Evolutionary conservation across 352 stramenopile species (phyloP).

Genomic region (Phytophthora cryptogea): DNA sequence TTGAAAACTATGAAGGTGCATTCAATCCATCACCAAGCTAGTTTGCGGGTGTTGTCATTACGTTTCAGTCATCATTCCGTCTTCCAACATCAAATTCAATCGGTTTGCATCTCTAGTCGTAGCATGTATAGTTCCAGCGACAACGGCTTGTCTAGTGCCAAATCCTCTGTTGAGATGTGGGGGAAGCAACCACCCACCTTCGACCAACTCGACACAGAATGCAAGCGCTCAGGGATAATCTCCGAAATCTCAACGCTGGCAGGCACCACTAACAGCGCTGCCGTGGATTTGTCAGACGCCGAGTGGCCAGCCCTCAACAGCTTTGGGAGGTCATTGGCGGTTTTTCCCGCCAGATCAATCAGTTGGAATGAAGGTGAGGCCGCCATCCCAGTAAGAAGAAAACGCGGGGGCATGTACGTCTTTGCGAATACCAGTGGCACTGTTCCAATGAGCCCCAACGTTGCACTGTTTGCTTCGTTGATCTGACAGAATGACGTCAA

Average conservation of each 20-base stretch:
- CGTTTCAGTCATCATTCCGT: background rate
- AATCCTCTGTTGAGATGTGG: slow-evolving; percentile 65
- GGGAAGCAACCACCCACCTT: slow-evolving; percentile 52
- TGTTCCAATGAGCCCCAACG: slow-evolving; percentile 7
- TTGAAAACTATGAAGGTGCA: background rate
- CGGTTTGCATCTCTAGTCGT: background rate
- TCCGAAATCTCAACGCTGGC: slow-evolving; percentile 42
- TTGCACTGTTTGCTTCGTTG: slow-evolving; percentile 14
- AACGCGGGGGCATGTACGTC: slow-evolving; percentile 85
- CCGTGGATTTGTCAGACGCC: background rate
- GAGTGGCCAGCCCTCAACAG: slow-evolving; percentile 5
- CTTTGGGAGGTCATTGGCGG: slow-evolving; percentile 11
- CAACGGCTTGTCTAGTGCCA: slow-evolving; percentile 48
- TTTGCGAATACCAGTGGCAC: slow-evolving; percentile 67
- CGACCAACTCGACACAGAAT: background rate
- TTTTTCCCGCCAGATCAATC: slow-evolving; percentile 55
- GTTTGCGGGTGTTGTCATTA: background rate
- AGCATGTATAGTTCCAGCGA: slow-evolving; percentile 50
- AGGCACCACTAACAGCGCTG: slow-evolving; percentile 47
- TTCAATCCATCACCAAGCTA: background rate
- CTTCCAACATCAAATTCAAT: too few species aligned
- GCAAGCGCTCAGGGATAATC: slow-evolving; percentile 20
- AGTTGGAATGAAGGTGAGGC: slow-evolving; percentile 38
- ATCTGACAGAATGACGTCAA: slow-evolving; percentile 40
- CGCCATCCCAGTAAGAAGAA: slow-evolving; percentile 49